A percentile compares a stretch with the other conserved stretches of the same genome.
phyloP scores from a whole-genome alignment of 306 rosid genomes.

The Luffa acutangula region DNA sequence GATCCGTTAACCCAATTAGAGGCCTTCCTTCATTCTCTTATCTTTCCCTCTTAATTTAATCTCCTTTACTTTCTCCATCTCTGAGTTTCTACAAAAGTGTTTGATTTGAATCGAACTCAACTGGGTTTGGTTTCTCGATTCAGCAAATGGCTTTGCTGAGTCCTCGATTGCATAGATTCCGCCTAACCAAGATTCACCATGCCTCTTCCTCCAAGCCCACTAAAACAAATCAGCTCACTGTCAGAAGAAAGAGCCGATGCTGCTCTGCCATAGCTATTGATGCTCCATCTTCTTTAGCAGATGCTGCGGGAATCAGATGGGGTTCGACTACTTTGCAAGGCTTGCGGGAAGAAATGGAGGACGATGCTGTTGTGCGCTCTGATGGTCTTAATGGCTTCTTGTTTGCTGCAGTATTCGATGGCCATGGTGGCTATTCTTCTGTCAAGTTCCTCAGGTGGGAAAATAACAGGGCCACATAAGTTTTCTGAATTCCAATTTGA shows the following conservation, averaged over 20 bases:
- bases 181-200: slow-evolving; percentile 29
- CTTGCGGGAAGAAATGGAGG: slow-evolving; percentile 87
- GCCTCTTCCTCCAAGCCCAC: slow-evolving; percentile 16
- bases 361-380: slow-evolving; percentile 49
- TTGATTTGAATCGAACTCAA: neutral
- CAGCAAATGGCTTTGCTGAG: slow-evolving; percentile 63
- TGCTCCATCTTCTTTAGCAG: slow-evolving; percentile 53
- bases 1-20: slow-evolving; percentile 63
- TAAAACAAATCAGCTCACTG: slow-evolving; percentile 17
- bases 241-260: slow-evolving; percentile 24
- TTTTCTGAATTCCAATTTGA: neutral
- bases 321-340: slow-evolving; percentile 79
- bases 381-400: slow-evolving; percentile 54
- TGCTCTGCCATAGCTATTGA: slow-evolving; percentile 87
- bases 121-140: neutral
- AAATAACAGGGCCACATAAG: neutral
- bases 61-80: slow-evolving; percentile 7
- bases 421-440: slow-evolving; percentile 83
- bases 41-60: slow-evolving; percentile 25
- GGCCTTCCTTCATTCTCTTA: slow-evolving; percentile 57
- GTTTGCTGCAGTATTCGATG: slow-evolving; percentile 93
- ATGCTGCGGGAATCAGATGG: slow-evolving; percentile 58
- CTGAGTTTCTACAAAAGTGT: neutral
- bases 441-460: slow-evolving; percentile 74
- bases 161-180: slow-evolving; percentile 61